Conservation (phyloP, 805 yeast genomes). For the Metschnikowia cerradonensis region DNA sequence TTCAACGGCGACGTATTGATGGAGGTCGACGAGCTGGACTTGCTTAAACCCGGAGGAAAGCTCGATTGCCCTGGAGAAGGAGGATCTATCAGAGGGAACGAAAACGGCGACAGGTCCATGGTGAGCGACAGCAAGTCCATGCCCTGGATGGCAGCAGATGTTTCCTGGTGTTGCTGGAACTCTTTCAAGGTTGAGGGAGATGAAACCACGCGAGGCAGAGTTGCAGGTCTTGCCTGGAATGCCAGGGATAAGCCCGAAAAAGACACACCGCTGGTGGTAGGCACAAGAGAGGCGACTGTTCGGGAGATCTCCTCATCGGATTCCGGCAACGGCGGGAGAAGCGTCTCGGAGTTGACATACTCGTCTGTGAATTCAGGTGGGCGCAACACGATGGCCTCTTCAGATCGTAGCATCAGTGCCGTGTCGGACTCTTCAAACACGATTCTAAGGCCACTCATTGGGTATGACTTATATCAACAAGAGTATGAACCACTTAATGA, state of each 20-base stretch:
- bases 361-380: slow-evolving; percentile 5
- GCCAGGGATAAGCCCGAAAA: background rate
- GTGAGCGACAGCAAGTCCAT: slow-evolving; percentile 25
- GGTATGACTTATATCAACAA: background rate
- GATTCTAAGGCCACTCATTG: slow-evolving; percentile 19
- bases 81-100: slow-evolving; percentile 16
- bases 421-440: slow-evolving; percentile 17
- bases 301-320: slow-evolving; percentile 2
- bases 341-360: slow-evolving; percentile 13
- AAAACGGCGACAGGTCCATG: slow-evolving; percentile 14
- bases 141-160: slow-evolving; percentile 19
- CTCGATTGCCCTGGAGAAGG: slow-evolving; percentile 5
- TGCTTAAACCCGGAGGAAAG: slow-evolving; percentile 2
- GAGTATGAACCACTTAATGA: no score
- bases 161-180: background rate
- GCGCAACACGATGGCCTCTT: background rate
- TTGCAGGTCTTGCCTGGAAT: background rate
- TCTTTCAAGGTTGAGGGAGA: slow-evolving; percentile 3
- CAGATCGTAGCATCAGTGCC: slow-evolving; percentile 12
- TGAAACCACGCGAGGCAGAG: background rate
- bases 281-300: background rate
- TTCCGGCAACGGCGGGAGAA: slow-evolving; percentile 24
- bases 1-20: slow-evolving; percentile 29
- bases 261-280: background rate
- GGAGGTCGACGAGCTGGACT: slow-evolving; percentile 4